Base-by-base conservation (phyloP, 208 protist genomes). In the Leishmania braziliensis region DNA sequence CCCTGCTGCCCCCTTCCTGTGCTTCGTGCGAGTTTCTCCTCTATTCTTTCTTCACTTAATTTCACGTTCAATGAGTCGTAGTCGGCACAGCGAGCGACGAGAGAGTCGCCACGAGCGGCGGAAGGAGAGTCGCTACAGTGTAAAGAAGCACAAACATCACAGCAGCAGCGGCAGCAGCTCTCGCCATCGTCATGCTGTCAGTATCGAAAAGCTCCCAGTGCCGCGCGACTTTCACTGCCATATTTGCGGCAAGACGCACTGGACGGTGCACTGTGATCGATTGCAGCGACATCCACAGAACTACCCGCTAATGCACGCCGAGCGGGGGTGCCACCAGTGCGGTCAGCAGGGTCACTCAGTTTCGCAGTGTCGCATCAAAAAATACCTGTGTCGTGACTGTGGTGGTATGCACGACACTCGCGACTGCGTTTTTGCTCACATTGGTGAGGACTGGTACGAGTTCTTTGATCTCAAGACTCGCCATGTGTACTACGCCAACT, bases 361-460 rank as follows among this genome's bases (percentile, higher is more conserved):
- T 10, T 33, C 82, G 58, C 81, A 92, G 83, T 98, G 95, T 66
- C 80, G 82, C 8, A 87, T 88, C 36, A 87, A 90, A 56, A 91
- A 89, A 65, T 93, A 93, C 79, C 84, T 82, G 26, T 96, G 95
- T 78, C 62, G 56, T 54, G 91, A 98, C 82, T 98, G 95, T 72
- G 95, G 95, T 46, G 95, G 92, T 10, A 75, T 97, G 81, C 95
- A 98, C 77, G 87, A 95, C 83, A 95, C 91, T 0, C 85, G 87
- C 39, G 88, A 94, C 84, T 98, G 95, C 73, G 82, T 86, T 62
- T 98, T 90, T 76, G 86, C 95, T 65, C 93, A 97, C 78, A 83
- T 88, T 10, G 86, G 84, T 0, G 89, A 95, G 79, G 92, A 95
- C 79, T 98, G 93, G 92, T 93, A 96, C 68, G 95, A 98, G 82